Percentiles rank a stretch among this genome's conserved stretches.
Conservation (phyloP, 1,284 basidiomycete genomes). For the Tranzscheliella williamsii region DNA sequence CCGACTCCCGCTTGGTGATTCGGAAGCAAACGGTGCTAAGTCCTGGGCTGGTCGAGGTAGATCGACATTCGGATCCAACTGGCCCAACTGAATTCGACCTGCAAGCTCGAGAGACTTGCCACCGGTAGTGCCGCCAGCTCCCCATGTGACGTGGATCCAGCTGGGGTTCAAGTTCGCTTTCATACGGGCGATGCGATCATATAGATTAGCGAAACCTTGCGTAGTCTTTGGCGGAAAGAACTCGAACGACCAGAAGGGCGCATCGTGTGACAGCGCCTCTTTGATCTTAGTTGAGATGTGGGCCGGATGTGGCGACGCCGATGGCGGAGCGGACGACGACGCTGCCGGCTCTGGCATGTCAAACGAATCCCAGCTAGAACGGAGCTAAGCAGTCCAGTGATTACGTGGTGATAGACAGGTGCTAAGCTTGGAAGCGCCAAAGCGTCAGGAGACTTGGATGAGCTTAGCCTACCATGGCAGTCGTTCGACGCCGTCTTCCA, state of each 20-base stretch:
- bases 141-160: constrained; percentile 81
- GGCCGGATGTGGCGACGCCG: constrained; percentile 11
- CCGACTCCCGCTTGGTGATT: not conserved
- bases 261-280: constrained; percentile 10
- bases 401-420: not conserved
- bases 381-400: too few relatives aligned
- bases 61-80: constrained; percentile 30
- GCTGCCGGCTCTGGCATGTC: too few relatives aligned
- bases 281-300: constrained; percentile 36
- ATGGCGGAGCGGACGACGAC: not conserved
- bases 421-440: not conserved
- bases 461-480: too few relatives aligned
- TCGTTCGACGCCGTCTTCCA: too few relatives aligned
- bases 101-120: constrained; percentile 81
- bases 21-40: not conserved
- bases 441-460: too few relatives aligned
- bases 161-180: constrained; percentile 68
- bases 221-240: constrained; percentile 95
- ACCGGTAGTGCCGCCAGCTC: constrained; percentile 90
- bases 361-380: too few relatives aligned
- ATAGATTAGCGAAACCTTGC: constrained; percentile 73
- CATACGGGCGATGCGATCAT: constrained; percentile 62
- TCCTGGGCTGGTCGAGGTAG: constrained; percentile 6
- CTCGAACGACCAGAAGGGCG: constrained; percentile 69
- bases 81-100: constrained; percentile 50